Percentiles rank a stretch among this genome's conserved stretches.
Conservation (phyloP, 345 rosid genomes). For the Abelmoschus esculentus region DNA sequence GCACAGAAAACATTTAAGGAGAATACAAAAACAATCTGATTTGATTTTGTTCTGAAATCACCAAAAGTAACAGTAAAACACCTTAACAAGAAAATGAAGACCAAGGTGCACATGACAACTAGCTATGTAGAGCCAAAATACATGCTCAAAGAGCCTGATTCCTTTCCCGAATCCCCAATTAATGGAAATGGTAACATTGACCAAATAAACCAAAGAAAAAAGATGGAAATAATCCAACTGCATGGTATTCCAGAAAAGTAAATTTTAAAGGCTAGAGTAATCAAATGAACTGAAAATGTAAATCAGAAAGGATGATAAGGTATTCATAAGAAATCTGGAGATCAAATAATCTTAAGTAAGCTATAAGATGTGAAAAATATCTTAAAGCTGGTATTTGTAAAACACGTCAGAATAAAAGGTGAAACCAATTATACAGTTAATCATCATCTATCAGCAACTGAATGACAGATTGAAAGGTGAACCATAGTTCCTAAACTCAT, state of each 20-base stretch:
- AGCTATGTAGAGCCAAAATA: not conserved
- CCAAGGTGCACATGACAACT: not conserved
- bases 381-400: not conserved
- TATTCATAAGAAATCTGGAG: not conserved
- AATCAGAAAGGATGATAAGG: not conserved
- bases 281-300: not conserved
- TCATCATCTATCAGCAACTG: not conserved
- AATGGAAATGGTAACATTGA: not conserved
- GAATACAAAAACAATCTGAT: not conserved
- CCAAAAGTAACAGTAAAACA: conserved; percentile 1
- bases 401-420: not conserved
- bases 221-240: not conserved
- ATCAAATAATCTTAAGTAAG: not conserved
- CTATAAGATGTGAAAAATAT: not conserved
- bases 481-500: not conserved
- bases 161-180: not conserved
- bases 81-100: conserved; percentile 1
- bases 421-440: not conserved
- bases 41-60: not conserved
- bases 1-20: not conserved
- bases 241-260: not conserved
- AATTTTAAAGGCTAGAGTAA: not conserved
- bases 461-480: not conserved
- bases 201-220: not conserved
- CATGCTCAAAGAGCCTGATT: not conserved